phyloP scores from a whole-genome alignment of 2,329 filamentous ascomycete species.

The Cladosporium colombiae region DNA sequence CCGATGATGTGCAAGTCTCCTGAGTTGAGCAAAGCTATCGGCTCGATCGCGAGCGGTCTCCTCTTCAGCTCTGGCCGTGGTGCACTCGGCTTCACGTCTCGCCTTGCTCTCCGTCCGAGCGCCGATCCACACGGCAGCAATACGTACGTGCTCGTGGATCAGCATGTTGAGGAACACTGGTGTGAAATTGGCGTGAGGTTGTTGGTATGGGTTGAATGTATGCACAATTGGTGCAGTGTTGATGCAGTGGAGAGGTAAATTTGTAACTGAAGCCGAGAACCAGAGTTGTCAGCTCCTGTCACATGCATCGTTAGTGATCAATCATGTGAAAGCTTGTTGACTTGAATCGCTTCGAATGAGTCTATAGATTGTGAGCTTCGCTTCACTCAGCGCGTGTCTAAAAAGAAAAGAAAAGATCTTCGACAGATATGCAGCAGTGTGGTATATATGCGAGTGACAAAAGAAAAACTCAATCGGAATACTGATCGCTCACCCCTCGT shows the following conservation, averaged over 20 bases:
- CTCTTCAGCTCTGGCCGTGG: neutral
- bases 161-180: neutral
- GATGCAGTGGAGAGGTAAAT: neutral
- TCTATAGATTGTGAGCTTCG: neutral
- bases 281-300: neutral
- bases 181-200: neutral
- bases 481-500: conserved; percentile 11
- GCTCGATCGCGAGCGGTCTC: neutral
- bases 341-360: neutral
- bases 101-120: neutral
- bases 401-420: neutral
- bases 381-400: neutral
- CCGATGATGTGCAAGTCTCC: no score
- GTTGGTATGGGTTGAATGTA: neutral
- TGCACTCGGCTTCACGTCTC: neutral
- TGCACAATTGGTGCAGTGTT: neutral
- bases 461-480: neutral
- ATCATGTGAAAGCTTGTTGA: neutral
- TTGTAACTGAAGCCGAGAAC: neutral
- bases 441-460: conserved; percentile 7
- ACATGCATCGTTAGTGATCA: neutral
- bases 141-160: neutral
- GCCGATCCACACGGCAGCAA: no score
- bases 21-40: neutral
- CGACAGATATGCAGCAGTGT: neutral